phyloP scores from a whole-genome alignment of 495 filamentous ascomycete genomes.

The Patellaria atrata region DNA sequence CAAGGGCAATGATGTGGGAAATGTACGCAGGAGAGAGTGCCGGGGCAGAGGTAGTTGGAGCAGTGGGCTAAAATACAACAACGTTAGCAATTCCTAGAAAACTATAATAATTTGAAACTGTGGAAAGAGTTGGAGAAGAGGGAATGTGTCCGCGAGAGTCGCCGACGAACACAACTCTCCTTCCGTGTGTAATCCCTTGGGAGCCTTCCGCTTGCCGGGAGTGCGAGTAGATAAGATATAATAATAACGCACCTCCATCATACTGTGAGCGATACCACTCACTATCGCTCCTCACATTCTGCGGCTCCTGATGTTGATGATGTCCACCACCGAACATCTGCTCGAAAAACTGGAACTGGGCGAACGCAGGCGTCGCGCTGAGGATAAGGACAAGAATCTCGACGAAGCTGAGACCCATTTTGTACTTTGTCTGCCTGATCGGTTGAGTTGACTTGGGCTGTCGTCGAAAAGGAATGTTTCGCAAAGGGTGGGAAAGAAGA shows the following conservation, averaged over 20 bases:
- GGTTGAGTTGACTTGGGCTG: too few species aligned
- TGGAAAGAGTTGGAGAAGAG: too few species aligned
- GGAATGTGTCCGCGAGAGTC: too few species aligned
- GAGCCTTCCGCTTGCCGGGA: too few species aligned
- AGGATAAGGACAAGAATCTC: slow-evolving; percentile 31
- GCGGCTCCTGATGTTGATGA: slow-evolving; percentile 47
- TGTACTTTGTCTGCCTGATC: neutral
- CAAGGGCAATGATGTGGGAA: slow-evolving; percentile 93
- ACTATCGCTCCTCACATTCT: slow-evolving; percentile 69
- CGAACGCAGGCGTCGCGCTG: slow-evolving; percentile 34
- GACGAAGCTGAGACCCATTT: slow-evolving; percentile 16
- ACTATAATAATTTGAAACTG: too few species aligned
- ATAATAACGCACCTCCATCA: slow-evolving; percentile 36
- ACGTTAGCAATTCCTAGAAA: too few species aligned
- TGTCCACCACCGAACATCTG: slow-evolving; percentile 61
- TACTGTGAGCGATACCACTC: slow-evolving; percentile 61
- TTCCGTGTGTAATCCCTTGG: too few species aligned
- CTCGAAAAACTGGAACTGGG: slow-evolving; percentile 66
- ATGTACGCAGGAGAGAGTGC: slow-evolving; percentile 77
- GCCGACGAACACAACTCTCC: too few species aligned
- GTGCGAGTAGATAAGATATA: slow-evolving; percentile 4
- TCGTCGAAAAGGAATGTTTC: too few species aligned
- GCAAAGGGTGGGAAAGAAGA: too few species aligned
- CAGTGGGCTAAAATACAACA: slow-evolving; percentile 43
- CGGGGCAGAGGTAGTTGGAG: slow-evolving; percentile 82